Conservation (phyloP, 805 yeast species). For the Wickerhamiella galacta region DNA sequence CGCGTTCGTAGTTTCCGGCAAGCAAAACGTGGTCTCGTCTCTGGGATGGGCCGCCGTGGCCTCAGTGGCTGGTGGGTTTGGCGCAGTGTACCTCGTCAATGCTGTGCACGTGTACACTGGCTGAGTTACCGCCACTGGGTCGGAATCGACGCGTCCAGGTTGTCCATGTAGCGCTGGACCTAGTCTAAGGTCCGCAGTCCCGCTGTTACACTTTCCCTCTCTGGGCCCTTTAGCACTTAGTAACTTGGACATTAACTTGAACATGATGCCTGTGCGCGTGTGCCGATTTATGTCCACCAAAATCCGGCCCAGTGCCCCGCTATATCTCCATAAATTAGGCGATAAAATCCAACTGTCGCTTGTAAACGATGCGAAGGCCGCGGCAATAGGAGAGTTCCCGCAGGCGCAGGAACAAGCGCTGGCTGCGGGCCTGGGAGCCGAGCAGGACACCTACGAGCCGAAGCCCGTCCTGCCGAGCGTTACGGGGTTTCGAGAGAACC, state of each 20-base stretch:
- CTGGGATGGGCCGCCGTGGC: constrained; percentile 20
- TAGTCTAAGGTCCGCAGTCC: background rate
- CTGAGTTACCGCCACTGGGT: constrained; percentile 7
- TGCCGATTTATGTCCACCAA: too few relatives aligned
- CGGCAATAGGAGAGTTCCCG: constrained; percentile 15
- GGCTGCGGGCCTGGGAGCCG: constrained; percentile 8
- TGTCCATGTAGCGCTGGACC: background rate
- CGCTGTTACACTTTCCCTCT: constrained; percentile 2
- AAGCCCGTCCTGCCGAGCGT: constrained; percentile 10
- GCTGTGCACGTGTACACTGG: constrained; percentile 32
- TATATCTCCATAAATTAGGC: constrained; percentile 4
- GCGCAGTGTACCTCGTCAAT: constrained; percentile 27
- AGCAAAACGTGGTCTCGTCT: constrained; percentile 13
- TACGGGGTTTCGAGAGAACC: constrained; percentile 11
- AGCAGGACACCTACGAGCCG: constrained; percentile 11
- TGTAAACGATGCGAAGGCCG: constrained; percentile 11
- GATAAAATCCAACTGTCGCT: constrained; percentile 9
- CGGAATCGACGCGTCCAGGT: background rate
- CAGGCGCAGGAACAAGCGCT: constrained; percentile 1
- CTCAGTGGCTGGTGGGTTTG: constrained; percentile 23
- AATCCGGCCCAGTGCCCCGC: constrained; percentile 6
- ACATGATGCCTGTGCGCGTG: too few relatives aligned
- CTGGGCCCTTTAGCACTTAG: constrained; percentile 4
- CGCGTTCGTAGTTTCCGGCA: constrained; percentile 12
- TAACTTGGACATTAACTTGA: too few relatives aligned